Conservation (phyloP, 2,329 filamentous ascomycete species). For the Sphaerulina musiva region DNA sequence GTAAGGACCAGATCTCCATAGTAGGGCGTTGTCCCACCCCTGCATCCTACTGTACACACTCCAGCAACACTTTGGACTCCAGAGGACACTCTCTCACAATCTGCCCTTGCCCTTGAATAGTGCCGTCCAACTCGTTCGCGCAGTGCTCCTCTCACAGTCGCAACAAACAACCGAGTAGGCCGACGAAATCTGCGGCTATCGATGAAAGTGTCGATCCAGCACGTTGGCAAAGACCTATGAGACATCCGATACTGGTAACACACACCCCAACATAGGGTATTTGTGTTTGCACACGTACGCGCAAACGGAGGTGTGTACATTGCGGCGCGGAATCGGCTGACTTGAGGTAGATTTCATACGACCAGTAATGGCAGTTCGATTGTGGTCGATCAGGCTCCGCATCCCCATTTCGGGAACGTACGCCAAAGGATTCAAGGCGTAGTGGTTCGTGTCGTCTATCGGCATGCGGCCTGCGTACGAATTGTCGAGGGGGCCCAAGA, state of each 20-base stretch:
- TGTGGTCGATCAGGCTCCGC: conserved; percentile 23
- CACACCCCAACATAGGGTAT: conserved; percentile 20
- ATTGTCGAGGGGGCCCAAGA: too few species aligned
- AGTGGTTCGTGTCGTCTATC: neutral
- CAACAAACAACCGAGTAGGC: conserved; percentile 21
- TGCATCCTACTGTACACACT: neutral
- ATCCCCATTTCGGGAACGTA: conserved; percentile 17
- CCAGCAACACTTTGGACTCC: conserved; percentile 16
- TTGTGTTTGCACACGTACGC: conserved; percentile 21
- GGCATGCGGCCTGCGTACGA: too few species aligned
- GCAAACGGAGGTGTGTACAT: conserved; percentile 22
- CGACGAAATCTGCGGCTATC: conserved; percentile 15
- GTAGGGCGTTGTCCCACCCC: too few species aligned
- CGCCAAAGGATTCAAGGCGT: neutral
- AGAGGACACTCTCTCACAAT: conserved; percentile 17
- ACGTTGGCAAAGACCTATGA: conserved; percentile 21
- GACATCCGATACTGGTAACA: conserved; percentile 15
- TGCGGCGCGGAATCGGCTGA: conserved; percentile 6
- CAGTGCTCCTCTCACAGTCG: conserved; percentile 24
- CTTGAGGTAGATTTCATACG: neutral
- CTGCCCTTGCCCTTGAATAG: conserved; percentile 16
- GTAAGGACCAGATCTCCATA: too few species aligned
- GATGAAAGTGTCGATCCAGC: conserved; percentile 13
- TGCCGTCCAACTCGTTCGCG: conserved; percentile 19
- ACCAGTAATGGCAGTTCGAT: neutral